These are phyloP conservation scores for Hypericum perforatum DNA, from an alignment of 345 rosid species.

Conservation along the genomic window DNA sequence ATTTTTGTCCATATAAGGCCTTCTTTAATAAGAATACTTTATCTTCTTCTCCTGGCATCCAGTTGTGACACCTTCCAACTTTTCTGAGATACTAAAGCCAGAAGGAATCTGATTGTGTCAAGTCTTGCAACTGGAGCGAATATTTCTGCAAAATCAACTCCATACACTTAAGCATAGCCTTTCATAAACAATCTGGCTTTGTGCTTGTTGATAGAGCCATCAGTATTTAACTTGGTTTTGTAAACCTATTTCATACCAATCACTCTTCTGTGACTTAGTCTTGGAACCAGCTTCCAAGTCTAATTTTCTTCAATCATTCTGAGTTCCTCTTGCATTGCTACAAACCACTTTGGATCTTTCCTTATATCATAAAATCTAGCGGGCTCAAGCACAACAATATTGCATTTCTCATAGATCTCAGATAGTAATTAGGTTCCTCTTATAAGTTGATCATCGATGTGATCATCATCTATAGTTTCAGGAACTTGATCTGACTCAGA, in stretches of 20 bases:
- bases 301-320: background rate
- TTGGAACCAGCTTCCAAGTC: too few species aligned
- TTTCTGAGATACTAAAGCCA: background rate
- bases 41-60: background rate
- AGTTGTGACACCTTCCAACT: background rate
- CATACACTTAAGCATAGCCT: background rate
- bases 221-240: background rate
- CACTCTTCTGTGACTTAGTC: background rate
- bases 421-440: slow-evolving; percentile 8
- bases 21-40: too few species aligned
- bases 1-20: too few species aligned
- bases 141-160: too few species aligned
- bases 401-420: background rate
- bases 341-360: too few species aligned
- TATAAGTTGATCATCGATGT: background rate
- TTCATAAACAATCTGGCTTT: background rate
- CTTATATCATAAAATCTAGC: too few species aligned
- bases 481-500: too few species aligned
- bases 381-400: background rate
- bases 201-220: background rate
- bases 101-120: too few species aligned
- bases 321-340: background rate
- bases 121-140: too few species aligned
- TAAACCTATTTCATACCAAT: background rate
- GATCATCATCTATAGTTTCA: too few species aligned